Evolutionary conservation across 2,329 filamentous ascomycete species (phyloP).

Genomic region (Exophiala oligosperma): DNA sequence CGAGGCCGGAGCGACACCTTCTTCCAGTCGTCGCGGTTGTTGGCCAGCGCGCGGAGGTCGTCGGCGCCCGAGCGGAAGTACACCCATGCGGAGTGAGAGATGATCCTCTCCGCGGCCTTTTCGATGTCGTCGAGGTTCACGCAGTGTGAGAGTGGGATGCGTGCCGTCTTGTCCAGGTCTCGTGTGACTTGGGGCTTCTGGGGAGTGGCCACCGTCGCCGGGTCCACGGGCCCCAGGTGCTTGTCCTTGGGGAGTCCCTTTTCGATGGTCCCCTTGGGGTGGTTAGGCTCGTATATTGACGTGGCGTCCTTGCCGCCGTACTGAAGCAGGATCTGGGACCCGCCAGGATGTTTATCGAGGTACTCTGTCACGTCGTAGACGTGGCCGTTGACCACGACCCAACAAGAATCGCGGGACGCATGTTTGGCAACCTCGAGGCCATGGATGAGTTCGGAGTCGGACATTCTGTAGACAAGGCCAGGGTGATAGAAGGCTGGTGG

Average conservation of each 20-base stretch:
- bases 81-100: constrained; percentile 11
- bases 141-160: constrained; percentile 5
- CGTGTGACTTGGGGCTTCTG: constrained; percentile 15
- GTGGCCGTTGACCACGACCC: constrained; percentile 79
- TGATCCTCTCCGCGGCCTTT: constrained; percentile 5
- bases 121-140: constrained; percentile 19
- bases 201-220: background rate
- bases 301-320: constrained; percentile 81
- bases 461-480: background rate
- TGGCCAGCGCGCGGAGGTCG: constrained; percentile 14
- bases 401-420: constrained; percentile 75
- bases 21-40: constrained; percentile 23
- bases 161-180: constrained; percentile 1
- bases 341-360: constrained; percentile 82
- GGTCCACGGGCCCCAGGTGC: constrained; percentile 8
- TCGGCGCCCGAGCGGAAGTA: constrained; percentile 18
- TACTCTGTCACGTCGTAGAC: constrained; percentile 84
- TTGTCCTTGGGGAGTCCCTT: constrained; percentile 11
- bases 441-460: constrained; percentile 46
- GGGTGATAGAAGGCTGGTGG: too few species aligned
- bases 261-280: constrained; percentile 16
- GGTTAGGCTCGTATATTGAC: constrained; percentile 13
- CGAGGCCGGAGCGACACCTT: constrained; percentile 41
- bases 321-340: constrained; percentile 83
- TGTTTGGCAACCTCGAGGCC: constrained; percentile 75